Evolutionary conservation across 106 monocot genomes (phyloP).

Genomic region (Platanthera guangdongensis): DNA sequence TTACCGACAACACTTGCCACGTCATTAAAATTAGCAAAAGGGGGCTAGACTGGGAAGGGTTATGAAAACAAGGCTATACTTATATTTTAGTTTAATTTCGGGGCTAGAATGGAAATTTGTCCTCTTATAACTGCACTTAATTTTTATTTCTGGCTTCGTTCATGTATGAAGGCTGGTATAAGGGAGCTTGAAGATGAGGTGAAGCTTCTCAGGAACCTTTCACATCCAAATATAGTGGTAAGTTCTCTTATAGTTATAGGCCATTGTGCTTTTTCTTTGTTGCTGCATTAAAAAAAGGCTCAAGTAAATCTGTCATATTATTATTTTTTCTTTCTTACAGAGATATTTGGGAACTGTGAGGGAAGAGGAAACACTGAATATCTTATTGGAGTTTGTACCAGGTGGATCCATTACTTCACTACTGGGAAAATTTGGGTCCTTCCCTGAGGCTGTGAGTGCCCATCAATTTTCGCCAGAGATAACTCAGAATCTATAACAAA

Average conservation of each 20-base stretch:
- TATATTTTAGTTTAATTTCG: no score
- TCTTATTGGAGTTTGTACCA: constrained; percentile 90
- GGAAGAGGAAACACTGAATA: constrained; percentile 83
- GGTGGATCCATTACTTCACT: constrained; percentile 94
- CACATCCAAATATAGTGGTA: constrained; percentile 93
- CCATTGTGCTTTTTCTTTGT: no score
- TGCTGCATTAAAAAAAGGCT: no score
- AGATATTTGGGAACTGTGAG: constrained; percentile 89
- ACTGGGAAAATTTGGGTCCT: constrained; percentile 86
- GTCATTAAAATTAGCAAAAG: no score
- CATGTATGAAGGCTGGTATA: constrained; percentile 53
- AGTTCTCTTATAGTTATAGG: constrained; percentile 19
- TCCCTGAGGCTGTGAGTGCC: constrained; percentile 77
- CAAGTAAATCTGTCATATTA: no score
- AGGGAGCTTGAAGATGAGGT: constrained; percentile 94
- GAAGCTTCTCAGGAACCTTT: constrained; percentile 87
- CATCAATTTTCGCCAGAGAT: neutral
- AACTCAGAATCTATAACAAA: neutral
- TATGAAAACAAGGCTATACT: no score
- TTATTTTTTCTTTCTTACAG: constrained; percentile 21
- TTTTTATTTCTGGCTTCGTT: neutral
- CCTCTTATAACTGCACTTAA: no score
- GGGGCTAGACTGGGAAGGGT: no score
- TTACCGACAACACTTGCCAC: no score
- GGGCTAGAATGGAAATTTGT: no score